phyloP scores from a whole-genome alignment of 2,329 filamentous ascomycete genomes.

The Phaeomoniella chlamydospora region DNA sequence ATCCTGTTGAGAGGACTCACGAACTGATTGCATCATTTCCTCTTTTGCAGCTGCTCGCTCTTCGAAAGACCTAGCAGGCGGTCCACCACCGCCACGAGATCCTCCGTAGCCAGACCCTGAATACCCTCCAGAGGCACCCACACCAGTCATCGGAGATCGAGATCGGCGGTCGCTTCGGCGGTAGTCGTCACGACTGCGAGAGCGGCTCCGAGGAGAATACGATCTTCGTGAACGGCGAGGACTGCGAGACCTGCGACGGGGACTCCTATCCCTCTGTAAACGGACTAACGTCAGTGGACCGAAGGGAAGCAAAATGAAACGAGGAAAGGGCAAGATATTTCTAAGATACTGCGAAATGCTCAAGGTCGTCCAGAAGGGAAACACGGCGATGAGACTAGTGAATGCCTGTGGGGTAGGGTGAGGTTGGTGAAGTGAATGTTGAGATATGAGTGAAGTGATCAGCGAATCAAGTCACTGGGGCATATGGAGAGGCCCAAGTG shows the following conservation, averaged over 20 bases:
- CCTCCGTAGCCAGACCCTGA: slow-evolving; percentile 43
- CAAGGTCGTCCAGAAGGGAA: background rate
- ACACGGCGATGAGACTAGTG: no score
- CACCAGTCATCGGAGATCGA: slow-evolving; percentile 67
- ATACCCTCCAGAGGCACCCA: slow-evolving; percentile 57
- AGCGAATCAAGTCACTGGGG: no score
- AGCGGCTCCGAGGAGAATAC: slow-evolving; percentile 66
- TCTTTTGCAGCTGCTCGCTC: slow-evolving; percentile 74
- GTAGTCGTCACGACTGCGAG: slow-evolving; percentile 64
- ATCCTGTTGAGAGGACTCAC: slow-evolving; percentile 94
- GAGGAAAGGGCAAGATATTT: background rate
- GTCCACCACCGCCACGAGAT: slow-evolving; percentile 48
- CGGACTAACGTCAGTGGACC: slow-evolving; percentile 33
- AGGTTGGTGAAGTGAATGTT: no score
- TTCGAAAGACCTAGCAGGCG: slow-evolving; percentile 61
- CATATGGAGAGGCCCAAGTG: no score
- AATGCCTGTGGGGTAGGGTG: no score
- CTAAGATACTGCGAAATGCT: background rate
- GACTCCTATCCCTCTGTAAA: slow-evolving; percentile 63
- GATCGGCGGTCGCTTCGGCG: slow-evolving; percentile 62
- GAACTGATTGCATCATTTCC: slow-evolving; percentile 89
- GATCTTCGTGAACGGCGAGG: slow-evolving; percentile 62
- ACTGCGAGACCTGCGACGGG: slow-evolving; percentile 63
- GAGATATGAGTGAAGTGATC: no score
- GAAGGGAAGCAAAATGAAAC: no score